phyloP scores from a whole-genome alignment of 345 rosid species.

The Streptanthus diversifolius region DNA sequence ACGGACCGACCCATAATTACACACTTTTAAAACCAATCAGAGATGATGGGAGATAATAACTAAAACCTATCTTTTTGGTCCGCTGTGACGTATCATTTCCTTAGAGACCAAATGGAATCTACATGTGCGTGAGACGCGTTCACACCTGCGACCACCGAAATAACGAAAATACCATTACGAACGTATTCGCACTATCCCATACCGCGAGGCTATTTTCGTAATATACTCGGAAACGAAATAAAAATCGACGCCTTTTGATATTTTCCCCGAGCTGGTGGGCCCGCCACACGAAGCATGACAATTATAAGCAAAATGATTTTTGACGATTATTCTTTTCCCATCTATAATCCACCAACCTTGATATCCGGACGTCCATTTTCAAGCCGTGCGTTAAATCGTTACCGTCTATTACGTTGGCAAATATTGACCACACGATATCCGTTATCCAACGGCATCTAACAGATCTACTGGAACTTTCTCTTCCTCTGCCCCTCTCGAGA shows the following conservation, averaged over 20 bases:
- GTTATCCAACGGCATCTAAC: conserved; percentile 38
- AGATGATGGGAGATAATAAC: background rate
- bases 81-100: background rate
- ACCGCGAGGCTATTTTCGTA: conserved; percentile 3
- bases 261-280: conserved; percentile 8
- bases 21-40: conserved; percentile 1
- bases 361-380: conserved; percentile 31
- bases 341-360: conserved; percentile 13
- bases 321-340: conserved; percentile 26
- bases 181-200: background rate
- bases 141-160: conserved; percentile 33
- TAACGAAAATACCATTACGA: conserved; percentile 17
- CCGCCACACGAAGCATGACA: conserved; percentile 30
- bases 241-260: conserved; percentile 17
- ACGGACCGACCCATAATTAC: background rate
- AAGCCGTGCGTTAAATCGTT: background rate
- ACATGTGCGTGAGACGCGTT: conserved; percentile 32
- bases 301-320: background rate
- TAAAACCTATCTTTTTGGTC: background rate
- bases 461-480: conserved; percentile 52
- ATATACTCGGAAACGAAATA: background rate
- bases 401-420: conserved; percentile 19
- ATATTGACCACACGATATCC: conserved; percentile 41
- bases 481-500: background rate
- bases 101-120: conserved; percentile 38